A percentile compares a stretch with the other conserved stretches of the same genome.
Conservation (phyloP, 192 early-diverging fungal genomes). For the Backusella liffmaniae region DNA sequence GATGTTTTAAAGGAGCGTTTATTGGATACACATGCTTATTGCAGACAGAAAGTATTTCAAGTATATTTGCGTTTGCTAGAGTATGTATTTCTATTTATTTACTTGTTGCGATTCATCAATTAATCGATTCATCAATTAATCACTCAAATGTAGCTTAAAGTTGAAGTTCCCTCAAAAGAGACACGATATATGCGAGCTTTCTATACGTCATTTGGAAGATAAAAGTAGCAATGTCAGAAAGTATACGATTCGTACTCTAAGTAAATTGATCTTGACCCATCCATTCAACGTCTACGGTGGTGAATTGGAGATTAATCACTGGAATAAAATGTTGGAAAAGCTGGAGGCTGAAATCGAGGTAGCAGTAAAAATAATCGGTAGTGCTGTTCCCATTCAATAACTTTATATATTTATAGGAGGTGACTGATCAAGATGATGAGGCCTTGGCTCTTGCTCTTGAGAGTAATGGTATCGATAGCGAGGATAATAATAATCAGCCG, state of each 20-base stretch:
- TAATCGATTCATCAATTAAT: background rate
- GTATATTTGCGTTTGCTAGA: constrained; percentile 78
- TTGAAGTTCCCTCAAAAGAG: constrained; percentile 77
- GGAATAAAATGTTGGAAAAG: constrained; percentile 64
- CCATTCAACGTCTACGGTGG: constrained; percentile 91
- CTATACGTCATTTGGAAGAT: constrained; percentile 82
- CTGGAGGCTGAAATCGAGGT: constrained; percentile 71
- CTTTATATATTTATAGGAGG: background rate
- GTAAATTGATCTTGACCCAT: constrained; percentile 79
- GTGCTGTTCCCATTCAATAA: background rate
- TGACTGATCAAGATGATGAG: constrained; percentile 21
- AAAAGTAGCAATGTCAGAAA: constrained; percentile 89
- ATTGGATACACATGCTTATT: constrained; percentile 84
- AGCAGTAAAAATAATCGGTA: constrained; percentile 5
- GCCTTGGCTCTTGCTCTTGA: background rate
- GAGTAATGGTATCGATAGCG: background rate
- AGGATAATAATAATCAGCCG: background rate
- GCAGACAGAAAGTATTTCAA: constrained; percentile 87
- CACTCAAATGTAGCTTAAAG: constrained; percentile 28
- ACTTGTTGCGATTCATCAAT: background rate
- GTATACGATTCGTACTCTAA: constrained; percentile 84
- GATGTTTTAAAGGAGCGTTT: constrained; percentile 91
- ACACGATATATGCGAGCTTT: constrained; percentile 63
- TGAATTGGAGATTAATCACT: constrained; percentile 65
- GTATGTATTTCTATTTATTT: constrained; percentile 36